Percentiles rank a stretch among this genome's conserved stretches.
phyloP scores from a whole-genome alignment of 208 protist species.

The Trypanosoma platydactyli region DNA sequence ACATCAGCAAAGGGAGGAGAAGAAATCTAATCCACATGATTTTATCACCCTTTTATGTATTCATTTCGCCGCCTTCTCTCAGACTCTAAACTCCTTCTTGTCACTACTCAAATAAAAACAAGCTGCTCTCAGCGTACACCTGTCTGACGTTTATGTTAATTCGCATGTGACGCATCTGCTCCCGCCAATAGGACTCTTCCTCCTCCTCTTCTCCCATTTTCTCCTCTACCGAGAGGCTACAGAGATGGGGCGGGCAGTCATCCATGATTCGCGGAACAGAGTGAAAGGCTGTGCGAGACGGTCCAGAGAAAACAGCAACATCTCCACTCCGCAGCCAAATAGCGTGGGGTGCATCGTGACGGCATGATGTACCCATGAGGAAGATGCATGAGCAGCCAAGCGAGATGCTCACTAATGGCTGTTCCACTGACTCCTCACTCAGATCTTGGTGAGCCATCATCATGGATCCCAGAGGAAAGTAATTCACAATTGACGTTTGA shows the following conservation, averaged over 20 bases:
- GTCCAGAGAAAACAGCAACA: conserved; percentile 70
- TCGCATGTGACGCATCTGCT: conserved; percentile 84
- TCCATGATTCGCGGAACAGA: conserved; percentile 79
- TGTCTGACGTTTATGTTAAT: conserved; percentile 88
- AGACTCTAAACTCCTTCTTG: neutral
- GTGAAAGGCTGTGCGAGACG: conserved; percentile 70
- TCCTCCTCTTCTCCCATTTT: conserved; percentile 24
- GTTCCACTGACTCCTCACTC: conserved; percentile 74
- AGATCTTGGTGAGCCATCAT: conserved; percentile 92
- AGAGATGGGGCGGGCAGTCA: conserved; percentile 76
- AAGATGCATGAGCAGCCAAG: conserved; percentile 85
- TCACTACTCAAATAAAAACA: conserved; percentile 36
- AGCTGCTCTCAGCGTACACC: conserved; percentile 68
- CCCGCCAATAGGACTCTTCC: conserved; percentile 72
- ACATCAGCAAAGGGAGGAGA: neutral
- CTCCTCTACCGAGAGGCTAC: conserved; percentile 29
- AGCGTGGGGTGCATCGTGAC: conserved; percentile 70
- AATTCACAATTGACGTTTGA: conserved; percentile 90
- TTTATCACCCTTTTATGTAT: neutral
- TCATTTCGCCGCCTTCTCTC: neutral
- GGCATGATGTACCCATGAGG: conserved; percentile 72
- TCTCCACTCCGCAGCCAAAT: conserved; percentile 84
- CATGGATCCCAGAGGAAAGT: conserved; percentile 82
- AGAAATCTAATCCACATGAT: too few species aligned
- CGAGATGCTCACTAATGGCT: conserved; percentile 77